Conservation (phyloP, 2,329 filamentous ascomycete genomes). For the Orbilia brochopaga region DNA sequence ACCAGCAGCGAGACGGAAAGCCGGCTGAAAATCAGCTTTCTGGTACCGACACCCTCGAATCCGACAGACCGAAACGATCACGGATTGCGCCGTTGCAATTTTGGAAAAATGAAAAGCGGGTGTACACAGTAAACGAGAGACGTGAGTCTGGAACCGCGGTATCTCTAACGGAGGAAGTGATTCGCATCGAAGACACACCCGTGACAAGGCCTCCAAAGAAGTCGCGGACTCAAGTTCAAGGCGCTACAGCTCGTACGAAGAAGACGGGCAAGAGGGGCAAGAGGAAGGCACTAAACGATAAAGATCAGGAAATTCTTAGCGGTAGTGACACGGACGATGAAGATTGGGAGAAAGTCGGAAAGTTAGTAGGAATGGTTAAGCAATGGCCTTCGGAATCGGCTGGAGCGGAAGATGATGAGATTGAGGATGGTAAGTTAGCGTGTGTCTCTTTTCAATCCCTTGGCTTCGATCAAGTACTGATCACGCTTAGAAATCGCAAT, state of each 20-base stretch:
- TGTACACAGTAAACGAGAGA: conserved; percentile 68
- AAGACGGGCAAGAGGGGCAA: conserved; percentile 6
- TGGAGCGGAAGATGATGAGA: conserved; percentile 34
- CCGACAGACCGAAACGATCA: conserved; percentile 67
- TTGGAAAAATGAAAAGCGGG: conserved; percentile 83
- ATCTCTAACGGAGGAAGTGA: conserved; percentile 18
- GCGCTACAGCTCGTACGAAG: conserved; percentile 7
- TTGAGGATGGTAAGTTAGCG: conserved; percentile 52
- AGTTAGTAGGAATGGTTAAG: conserved; percentile 50
- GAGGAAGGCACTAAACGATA: conserved; percentile 31
- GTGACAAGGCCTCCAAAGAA: conserved; percentile 16
- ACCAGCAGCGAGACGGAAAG: too few relatives aligned
- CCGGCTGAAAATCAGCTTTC: neutral
- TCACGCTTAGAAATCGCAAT: conserved; percentile 36
- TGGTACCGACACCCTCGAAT: too few relatives aligned
- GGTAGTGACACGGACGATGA: conserved; percentile 56
- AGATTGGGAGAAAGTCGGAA: conserved; percentile 56
- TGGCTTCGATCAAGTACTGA: conserved; percentile 1
- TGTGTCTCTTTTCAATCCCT: conserved; percentile 52
- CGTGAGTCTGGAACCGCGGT: conserved; percentile 26
- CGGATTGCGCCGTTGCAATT: conserved; percentile 79
- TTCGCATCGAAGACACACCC: conserved; percentile 33
- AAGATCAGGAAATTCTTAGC: conserved; percentile 53
- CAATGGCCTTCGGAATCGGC: conserved; percentile 27
- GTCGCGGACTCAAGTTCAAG: conserved; percentile 10